These are phyloP conservation scores for Arachis hypogaea DNA, from an alignment of 306 rosid species.

Conservation along the genomic window DNA sequence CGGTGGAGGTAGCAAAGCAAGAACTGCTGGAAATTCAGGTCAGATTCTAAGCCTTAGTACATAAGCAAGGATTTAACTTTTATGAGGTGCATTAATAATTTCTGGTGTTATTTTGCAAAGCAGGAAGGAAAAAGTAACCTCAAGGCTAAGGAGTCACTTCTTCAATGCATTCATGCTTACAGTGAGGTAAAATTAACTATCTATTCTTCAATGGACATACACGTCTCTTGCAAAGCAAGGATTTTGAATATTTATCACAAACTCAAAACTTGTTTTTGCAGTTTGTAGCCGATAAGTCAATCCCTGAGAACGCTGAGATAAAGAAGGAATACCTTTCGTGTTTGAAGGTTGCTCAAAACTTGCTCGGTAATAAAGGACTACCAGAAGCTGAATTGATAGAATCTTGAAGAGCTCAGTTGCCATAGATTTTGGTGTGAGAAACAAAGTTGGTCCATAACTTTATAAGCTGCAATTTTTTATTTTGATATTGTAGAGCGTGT, in stretches of 20 bases:
- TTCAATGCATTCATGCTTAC: slow-evolving; percentile 68
- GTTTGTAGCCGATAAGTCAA: slow-evolving; percentile 55
- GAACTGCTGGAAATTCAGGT: slow-evolving; percentile 62
- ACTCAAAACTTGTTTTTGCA: slow-evolving; percentile 45
- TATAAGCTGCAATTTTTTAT: not conserved
- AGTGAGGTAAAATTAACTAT: slow-evolving; percentile 54
- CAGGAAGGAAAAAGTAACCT: slow-evolving; percentile 46
- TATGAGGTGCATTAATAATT: not conserved
- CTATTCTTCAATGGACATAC: not conserved
- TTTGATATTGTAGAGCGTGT: no score
- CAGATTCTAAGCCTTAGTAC: slow-evolving; percentile 29
- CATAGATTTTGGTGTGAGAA: slow-evolving; percentile 3
- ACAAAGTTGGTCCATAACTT: not conserved
- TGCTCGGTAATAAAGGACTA: slow-evolving; percentile 42
- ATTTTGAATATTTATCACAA: slow-evolving; percentile 5
- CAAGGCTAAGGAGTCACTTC: slow-evolving; percentile 60
- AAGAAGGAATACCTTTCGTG: slow-evolving; percentile 74
- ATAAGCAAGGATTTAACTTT: no score
- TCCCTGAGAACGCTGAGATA: slow-evolving; percentile 56
- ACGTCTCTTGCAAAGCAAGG: not conserved
- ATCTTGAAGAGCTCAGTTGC: slow-evolving; percentile 42
- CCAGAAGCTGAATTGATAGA: slow-evolving; percentile 49
- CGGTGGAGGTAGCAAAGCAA: slow-evolving; percentile 60
- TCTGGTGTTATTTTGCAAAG: slow-evolving; percentile 28
- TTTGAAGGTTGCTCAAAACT: slow-evolving; percentile 61